Evolutionary conservation across 192 early-diverging fungal species (phyloP), one percentile per base, ranked within the genome.

Genomic region (Linnemannia exigua): DNA sequence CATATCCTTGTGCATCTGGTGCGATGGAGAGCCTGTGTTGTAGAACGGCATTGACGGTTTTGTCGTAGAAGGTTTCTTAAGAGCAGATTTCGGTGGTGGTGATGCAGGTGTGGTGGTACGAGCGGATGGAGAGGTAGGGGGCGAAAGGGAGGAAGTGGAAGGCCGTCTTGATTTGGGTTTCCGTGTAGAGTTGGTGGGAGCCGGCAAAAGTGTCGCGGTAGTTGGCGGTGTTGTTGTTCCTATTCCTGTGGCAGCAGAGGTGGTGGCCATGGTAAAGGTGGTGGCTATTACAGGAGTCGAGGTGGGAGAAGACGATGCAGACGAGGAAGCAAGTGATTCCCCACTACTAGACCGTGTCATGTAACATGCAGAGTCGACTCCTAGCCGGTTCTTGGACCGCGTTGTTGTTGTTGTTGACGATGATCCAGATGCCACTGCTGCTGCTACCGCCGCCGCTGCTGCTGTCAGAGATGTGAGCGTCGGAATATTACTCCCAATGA

Each of bases 361-460:
- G 52, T n/a, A 85, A 17, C 83, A 85, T 25, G 51, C 83, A 61
- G 83, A 85, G 16, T 85, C 83, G 15, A 79, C 48, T 22, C 77
- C 83, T 8, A 72, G 44, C 38, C 77, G 71, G 35, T 85, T 85
- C 47, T 76, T 85, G 58, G 72, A 75, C 16, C 74, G 67, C 5
- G 46, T 28, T 17, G 47, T 70, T 54, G 80, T 51, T 7, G 61
- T 67, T 70, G 58, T 33, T 70, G 38, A 22, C 33, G 67, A 50
- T 16, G 50, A 28, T 38, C 17, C 36, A 69, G 47, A 51, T 33
- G 48, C 6, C 9, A 36, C 4, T 70, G 67, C 58, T 25, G 58
- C 58, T 70, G 68, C 38, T 1, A 70, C 38, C n/a, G 37, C 36
- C 20, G 68, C 68, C 19, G 68, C 33, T 33, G 68, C 68, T 70